Conservation (phyloP, 2,329 filamentous ascomycete genomes). For the Sporothrix sp. region DNA sequence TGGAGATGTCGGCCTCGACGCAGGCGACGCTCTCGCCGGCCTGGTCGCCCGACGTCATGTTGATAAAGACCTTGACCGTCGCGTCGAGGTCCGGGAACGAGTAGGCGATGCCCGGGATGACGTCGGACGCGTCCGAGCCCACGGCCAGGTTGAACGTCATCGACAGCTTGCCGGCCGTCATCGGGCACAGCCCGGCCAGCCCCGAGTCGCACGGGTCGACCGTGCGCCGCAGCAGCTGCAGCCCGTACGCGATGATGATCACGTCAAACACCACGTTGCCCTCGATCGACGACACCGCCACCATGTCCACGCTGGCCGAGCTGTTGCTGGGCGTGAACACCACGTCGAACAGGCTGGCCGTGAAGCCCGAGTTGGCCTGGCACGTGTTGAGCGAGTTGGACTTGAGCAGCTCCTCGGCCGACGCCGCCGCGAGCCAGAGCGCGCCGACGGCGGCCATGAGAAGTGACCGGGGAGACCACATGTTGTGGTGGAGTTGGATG, state of each 20-base stretch:
- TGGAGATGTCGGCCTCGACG: constrained; percentile 70
- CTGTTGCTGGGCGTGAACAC: constrained; percentile 56
- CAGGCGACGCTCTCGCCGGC: constrained; percentile 57
- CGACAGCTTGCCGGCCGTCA: constrained; percentile 56
- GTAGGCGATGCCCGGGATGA: constrained; percentile 70
- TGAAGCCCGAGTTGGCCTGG: constrained; percentile 66
- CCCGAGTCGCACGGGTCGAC: constrained; percentile 59
- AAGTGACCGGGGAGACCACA: constrained; percentile 31
- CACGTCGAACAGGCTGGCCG: constrained; percentile 71
- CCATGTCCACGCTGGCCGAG: constrained; percentile 56
- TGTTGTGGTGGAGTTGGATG: too few relatives aligned
- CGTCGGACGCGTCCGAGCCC: constrained; percentile 40
- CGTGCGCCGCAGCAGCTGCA: constrained; percentile 47
- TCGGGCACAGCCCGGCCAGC: constrained; percentile 66
- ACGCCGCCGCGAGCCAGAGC: constrained; percentile 19
- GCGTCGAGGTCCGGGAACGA: constrained; percentile 76
- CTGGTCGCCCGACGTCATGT: constrained; percentile 40
- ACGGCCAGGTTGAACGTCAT: constrained; percentile 51
- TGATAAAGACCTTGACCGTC: constrained; percentile 64
- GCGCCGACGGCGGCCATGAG: constrained; percentile 33
- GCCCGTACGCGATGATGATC: constrained; percentile 65
- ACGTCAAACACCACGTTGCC: constrained; percentile 65
- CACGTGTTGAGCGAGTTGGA: constrained; percentile 62
- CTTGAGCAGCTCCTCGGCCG: constrained; percentile 31
- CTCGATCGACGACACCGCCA: constrained; percentile 62